Evolutionary conservation across 192 early-diverging fungal species (phyloP), one percentile per base, ranked within the genome.

Genomic region (Coemansia sp.): DNA sequence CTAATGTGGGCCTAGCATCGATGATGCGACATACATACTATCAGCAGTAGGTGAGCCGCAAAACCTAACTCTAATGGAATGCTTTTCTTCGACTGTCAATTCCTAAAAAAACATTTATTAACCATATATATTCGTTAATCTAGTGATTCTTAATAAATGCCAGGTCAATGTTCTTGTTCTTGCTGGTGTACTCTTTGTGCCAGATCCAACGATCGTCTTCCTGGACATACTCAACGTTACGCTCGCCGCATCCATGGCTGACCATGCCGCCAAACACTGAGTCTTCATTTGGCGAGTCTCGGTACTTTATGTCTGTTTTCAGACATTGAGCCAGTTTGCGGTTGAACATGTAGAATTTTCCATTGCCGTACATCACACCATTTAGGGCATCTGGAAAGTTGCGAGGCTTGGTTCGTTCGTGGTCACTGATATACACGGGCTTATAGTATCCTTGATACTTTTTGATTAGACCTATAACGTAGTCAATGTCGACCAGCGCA

Each of bases 301-400:
- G 41, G 41, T 79, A 79, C 29, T 58, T 25, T 9, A 73, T 58
- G 4, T 73, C 60, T 2, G 45, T 23, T 37, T 79, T 39, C 19
- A 79, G 45, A 39, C 76, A 79, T 23, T 64, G 60, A 6, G 62
- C 57, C 22, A 79, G 57, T 25, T 61, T 29, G 6, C 22, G 23
- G 67, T 79, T 79, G 48, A 79, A 79, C 76, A 79, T 79, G 61
- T 79, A 79, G 57, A 79, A 79, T 64, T 79, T 79, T 45, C 76
- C 70, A 47, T 73, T 79, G 0, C 70, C 76, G 38, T 79, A 79
- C 19, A 38, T 23, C 1, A 73, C 76, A 7, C 12, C 5, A 11
- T 73, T 35, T 22, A 73, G 23, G 2, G 54, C 43, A 4, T 47
- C 70, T 10, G 48, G 66, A 37, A 17, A 38, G 0, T 39, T 7